A percentile compares a stretch with the other conserved stretches of the same genome.
Conservation (phyloP, 2,329 filamentous ascomycete species). For the Pleoardoris graminearum region DNA sequence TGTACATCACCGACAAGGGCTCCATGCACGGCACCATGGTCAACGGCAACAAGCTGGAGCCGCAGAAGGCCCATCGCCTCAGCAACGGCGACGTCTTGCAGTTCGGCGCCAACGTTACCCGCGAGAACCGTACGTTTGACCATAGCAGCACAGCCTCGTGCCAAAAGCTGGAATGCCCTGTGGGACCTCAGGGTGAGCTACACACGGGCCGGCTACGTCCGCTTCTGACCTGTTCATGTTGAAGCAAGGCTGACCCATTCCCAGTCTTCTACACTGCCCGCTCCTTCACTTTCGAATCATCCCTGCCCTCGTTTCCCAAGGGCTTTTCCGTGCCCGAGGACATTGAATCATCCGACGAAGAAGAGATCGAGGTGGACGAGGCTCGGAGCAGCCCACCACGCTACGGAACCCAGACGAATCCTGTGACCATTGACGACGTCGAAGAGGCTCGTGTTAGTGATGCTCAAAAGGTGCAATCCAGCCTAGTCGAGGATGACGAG, state of each 20-base stretch:
- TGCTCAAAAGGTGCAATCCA: slow-evolving; percentile 3
- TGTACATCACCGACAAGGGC: slow-evolving; percentile 58
- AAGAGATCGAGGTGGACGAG: slow-evolving; percentile 14
- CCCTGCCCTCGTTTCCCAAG: slow-evolving; percentile 21
- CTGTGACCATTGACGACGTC: slow-evolving; percentile 36
- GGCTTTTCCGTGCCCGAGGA: slow-evolving; percentile 42
- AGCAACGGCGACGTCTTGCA: slow-evolving; percentile 39
- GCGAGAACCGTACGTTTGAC: slow-evolving; percentile 34
- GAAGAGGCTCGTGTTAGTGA: slow-evolving; percentile 13
- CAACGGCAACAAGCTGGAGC: slow-evolving; percentile 47
- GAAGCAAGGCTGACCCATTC: slow-evolving; percentile 17
- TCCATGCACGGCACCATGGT: slow-evolving; percentile 67
- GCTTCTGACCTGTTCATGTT: too few species aligned
- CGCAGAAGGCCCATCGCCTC: slow-evolving; percentile 28
- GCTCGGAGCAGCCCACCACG: slow-evolving; percentile 5
- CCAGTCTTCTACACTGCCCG: slow-evolving; percentile 38
- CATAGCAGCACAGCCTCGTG: not conserved
- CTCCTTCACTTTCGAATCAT: slow-evolving; percentile 35
- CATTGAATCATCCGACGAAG: slow-evolving; percentile 31
- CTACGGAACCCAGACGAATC: slow-evolving; percentile 33
- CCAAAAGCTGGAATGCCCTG: too few species aligned
- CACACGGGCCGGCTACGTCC: too few species aligned
- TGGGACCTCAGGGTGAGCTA: too few species aligned
- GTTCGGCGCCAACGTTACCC: slow-evolving; percentile 43
- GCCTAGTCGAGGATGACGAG: slow-evolving; percentile 14